phyloP scores from a whole-genome alignment of 2,329 filamentous ascomycete genomes.

The Hirsutella rhossiliensis region DNA sequence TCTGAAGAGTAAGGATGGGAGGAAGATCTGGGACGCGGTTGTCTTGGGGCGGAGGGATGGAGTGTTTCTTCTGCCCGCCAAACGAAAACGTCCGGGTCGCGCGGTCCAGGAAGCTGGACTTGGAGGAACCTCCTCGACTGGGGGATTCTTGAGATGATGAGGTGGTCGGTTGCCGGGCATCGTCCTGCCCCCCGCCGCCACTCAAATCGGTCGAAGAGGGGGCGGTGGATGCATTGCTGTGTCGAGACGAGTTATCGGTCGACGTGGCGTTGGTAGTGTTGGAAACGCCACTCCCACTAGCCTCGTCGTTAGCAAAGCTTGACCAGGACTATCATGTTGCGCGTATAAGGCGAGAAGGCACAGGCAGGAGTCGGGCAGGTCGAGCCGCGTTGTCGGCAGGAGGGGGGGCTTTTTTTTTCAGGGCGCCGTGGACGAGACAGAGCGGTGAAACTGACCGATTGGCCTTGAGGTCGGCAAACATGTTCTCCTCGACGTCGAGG shows the following conservation, averaged over 20 bases:
- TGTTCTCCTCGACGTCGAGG: slow-evolving; percentile 41
- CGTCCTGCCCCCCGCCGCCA: slow-evolving; percentile 14
- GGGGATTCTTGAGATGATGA: slow-evolving; percentile 23
- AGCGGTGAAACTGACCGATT: slow-evolving; percentile 35
- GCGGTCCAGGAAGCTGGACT: slow-evolving; percentile 41
- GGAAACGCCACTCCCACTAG: slow-evolving; percentile 46
- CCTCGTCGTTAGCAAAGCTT: slow-evolving; percentile 21
- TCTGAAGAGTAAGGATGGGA: slow-evolving; percentile 23
- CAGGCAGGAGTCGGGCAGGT: too few species aligned
- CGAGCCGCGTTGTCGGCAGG: too few species aligned
- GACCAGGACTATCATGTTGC: not conserved
- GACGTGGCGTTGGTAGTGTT: slow-evolving; percentile 49
- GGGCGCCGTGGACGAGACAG: too few species aligned
- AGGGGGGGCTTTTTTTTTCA: too few species aligned
- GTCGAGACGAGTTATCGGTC: slow-evolving; percentile 47
- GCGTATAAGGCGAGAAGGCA: too few species aligned
- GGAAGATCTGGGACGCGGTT: slow-evolving; percentile 21
- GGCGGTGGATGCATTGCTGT: slow-evolving; percentile 50
- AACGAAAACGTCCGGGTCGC: slow-evolving; percentile 50
- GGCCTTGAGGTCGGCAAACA: slow-evolving; percentile 43
- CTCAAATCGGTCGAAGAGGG: slow-evolving; percentile 40
- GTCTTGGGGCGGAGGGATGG: slow-evolving; percentile 15
- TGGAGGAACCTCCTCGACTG: slow-evolving; percentile 26
- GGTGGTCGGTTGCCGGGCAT: slow-evolving; percentile 18
- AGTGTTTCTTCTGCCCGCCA: slow-evolving; percentile 40